Evolutionary conservation across 1,139 yeast species (phyloP).

Genomic region (Yamadazyma jaroonii): DNA sequence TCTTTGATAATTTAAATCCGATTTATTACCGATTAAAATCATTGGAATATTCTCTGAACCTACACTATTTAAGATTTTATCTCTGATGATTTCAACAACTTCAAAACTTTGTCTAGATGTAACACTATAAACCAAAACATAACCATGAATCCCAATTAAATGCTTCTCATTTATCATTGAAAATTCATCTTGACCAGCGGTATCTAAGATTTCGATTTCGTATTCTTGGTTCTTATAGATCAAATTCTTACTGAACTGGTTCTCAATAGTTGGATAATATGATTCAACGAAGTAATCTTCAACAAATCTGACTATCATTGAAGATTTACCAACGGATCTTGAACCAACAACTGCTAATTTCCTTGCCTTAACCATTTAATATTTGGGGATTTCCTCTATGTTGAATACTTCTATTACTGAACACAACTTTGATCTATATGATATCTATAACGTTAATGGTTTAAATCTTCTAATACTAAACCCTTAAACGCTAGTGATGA

Average conservation of each 20-base stretch:
- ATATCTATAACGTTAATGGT: too few species aligned
- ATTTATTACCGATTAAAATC: slow-evolving; percentile 81
- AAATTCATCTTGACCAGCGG: slow-evolving; percentile 95
- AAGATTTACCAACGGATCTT: slow-evolving; percentile 86
- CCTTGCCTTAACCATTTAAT: slow-evolving; percentile 52
- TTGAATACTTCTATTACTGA: too few species aligned
- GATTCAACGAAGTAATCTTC: slow-evolving; percentile 88
- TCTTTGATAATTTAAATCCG: slow-evolving; percentile 63
- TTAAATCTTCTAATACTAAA: too few species aligned
- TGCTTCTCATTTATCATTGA: slow-evolving; percentile 82
- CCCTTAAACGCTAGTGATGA: neutral
- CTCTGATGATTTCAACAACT: slow-evolving; percentile 73
- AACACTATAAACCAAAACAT: slow-evolving; percentile 78
- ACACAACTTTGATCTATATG: too few species aligned
- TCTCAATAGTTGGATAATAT: slow-evolving; percentile 91
- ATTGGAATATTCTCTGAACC: slow-evolving; percentile 77
- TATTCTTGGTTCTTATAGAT: slow-evolving; percentile 72
- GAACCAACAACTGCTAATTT: slow-evolving; percentile 89
- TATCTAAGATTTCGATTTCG: slow-evolving; percentile 83
- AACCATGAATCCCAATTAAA: slow-evolving; percentile 82
- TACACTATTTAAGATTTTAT: slow-evolving; percentile 74
- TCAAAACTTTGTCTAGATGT: slow-evolving; percentile 80
- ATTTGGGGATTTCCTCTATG: neutral
- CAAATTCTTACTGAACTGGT: slow-evolving; percentile 76
- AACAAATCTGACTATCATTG: slow-evolving; percentile 81